Percentiles rank a stretch among this genome's conserved stretches.
phyloP scores from a whole-genome alignment of 1,139 yeast genomes.

The Blastobotrys illinoisensis region DNA sequence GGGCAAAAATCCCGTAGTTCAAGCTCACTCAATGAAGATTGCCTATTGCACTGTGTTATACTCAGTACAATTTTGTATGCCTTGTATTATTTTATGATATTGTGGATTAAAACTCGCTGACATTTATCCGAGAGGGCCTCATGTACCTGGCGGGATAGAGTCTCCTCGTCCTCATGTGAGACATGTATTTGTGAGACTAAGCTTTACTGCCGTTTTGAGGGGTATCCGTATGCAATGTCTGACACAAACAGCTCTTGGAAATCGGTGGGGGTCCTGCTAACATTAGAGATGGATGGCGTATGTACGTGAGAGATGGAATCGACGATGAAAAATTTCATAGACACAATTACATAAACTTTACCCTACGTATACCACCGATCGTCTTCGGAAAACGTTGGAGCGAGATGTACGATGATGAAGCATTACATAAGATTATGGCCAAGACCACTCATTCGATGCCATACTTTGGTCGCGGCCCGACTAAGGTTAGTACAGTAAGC shows the following conservation, averaged over 20 bases:
- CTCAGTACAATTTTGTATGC: neutral
- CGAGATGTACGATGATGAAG: neutral
- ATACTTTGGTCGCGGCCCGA: too few relatives aligned
- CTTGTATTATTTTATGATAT: neutral
- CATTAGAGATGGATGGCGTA: neutral
- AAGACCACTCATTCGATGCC: too few relatives aligned
- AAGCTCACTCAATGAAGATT: too few relatives aligned
- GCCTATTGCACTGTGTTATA: too few relatives aligned
- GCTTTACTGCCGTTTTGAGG: neutral
- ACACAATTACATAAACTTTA: neutral
- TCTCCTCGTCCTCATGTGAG: neutral
- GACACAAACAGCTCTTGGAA: neutral
- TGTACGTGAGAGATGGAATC: neutral
- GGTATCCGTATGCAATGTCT: neutral
- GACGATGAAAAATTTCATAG: neutral
- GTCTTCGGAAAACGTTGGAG: neutral
- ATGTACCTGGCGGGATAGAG: neutral
- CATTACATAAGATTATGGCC: neutral
- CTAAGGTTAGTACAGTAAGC: too few relatives aligned
- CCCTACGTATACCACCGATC: neutral
- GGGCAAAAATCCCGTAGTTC: too few relatives aligned
- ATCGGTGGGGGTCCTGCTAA: neutral
- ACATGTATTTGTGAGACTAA: neutral
- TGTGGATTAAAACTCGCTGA: neutral
- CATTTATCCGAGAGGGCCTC: neutral